Conservation (phyloP, 805 yeast genomes). For the Suhomyces sp. region DNA sequence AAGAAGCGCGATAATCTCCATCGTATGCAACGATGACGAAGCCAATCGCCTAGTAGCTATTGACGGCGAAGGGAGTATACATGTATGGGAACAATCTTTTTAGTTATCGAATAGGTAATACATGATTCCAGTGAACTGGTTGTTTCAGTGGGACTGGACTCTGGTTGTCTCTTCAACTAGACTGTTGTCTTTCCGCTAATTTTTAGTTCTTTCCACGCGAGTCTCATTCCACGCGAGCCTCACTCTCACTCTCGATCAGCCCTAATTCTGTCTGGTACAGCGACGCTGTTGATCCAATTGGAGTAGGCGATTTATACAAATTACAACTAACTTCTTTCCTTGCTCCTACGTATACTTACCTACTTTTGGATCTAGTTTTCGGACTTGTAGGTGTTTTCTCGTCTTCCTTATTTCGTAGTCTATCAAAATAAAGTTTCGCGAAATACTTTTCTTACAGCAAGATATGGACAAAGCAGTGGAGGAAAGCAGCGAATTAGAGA, state of each 20-base stretch:
- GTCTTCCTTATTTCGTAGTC: neutral
- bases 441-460: neutral
- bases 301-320: neutral
- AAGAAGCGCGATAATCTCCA: conserved; percentile 2
- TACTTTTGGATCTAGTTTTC: neutral
- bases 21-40: conserved; percentile 2
- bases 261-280: too few relatives aligned
- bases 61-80: conserved; percentile 19
- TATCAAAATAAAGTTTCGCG: neutral
- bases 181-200: too few relatives aligned
- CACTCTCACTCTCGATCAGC: too few relatives aligned
- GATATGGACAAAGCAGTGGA: neutral
- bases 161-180: too few relatives aligned
- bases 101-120: neutral
- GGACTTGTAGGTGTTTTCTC: neutral
- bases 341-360: neutral
- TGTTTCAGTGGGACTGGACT: too few relatives aligned
- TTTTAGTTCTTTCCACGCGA: too few relatives aligned
- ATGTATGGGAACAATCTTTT: conserved; percentile 22
- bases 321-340: neutral
- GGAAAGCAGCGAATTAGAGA: neutral
- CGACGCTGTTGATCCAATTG: neutral
- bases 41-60: conserved; percentile 16
- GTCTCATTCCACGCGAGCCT: too few relatives aligned
- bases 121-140: too few relatives aligned